A percentile compares a stretch with the other conserved stretches of the same genome.
phyloP scores from a whole-genome alignment of 2,329 filamentous ascomycete species.

The Teratosphaeria viscida region DNA sequence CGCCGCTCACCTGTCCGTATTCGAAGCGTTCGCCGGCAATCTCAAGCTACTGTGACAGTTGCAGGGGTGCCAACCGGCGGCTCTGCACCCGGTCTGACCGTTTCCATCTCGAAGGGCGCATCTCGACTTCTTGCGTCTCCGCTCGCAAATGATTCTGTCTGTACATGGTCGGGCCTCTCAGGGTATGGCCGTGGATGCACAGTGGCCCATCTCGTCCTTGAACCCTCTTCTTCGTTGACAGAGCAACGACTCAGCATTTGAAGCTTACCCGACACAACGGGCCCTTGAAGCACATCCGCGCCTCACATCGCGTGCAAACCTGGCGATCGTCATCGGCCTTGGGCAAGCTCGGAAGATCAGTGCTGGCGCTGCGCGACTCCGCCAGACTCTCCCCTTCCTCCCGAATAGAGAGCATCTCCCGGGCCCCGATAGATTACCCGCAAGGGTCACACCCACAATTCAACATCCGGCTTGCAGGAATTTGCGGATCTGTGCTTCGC shows the following conservation, averaged over 20 bases:
- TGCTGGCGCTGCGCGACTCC: slow-evolving; percentile 1
- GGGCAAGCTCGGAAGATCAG: slow-evolving; percentile 3
- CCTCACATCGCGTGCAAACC: slow-evolving; percentile 1
- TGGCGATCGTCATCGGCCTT: slow-evolving; percentile 13
- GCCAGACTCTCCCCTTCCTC: slow-evolving; percentile 5
- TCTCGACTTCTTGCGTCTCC: neutral
- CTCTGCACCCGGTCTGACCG: neutral
- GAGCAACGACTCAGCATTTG: too few species aligned
- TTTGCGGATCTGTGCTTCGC: slow-evolving; percentile 13
- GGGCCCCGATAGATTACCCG: slow-evolving; percentile 20
- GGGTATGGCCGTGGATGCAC: neutral
- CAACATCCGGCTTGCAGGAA: slow-evolving; percentile 14
- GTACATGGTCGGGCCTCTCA: neutral
- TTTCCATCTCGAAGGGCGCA: neutral
- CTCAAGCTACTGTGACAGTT: neutral
- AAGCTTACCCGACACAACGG: neutral
- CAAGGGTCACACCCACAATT: slow-evolving; percentile 14
- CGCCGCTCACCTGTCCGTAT: neutral
- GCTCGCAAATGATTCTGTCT: neutral
- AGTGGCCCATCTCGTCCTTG: neutral
- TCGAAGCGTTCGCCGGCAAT: neutral
- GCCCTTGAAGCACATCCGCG: neutral
- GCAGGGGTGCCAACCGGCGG: neutral
- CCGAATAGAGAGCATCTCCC: slow-evolving; percentile 15
- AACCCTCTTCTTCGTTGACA: neutral